Evolutionary conservation across 257 asterid genomes (phyloP), one percentile per base, ranked within the genome.

Genomic region (Primulina huaijiensis): DNA sequence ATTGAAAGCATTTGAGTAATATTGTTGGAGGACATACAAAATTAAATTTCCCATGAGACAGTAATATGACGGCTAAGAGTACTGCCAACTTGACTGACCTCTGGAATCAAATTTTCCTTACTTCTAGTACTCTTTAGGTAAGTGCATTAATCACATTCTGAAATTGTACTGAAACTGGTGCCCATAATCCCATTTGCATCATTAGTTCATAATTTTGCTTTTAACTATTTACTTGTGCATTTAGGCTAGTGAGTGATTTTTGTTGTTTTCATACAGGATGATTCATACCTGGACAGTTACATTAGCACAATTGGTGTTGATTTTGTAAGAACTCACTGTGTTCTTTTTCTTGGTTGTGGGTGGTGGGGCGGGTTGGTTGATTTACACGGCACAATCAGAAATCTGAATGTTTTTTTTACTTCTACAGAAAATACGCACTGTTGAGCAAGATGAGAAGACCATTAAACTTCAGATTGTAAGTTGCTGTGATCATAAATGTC

Each of bases 231-330:
- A 12, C 25, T 62, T 16, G 67, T 21, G 40, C 43, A 57, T 16
- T 20, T 37, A 21, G 27, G 40, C 20, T 25, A n/a, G 55, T 21
- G 30, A 17, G 14, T 37, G 58, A 69, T 27, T 25, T 37, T 11
- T 20, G 9, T 57, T 50, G 7, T 62, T 38, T 69, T 25, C 16
- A 61, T 58, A 69, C 77, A 86, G 89, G 91, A 86, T 57, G 91
- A 86, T 74, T 79, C 89, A 12, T 86, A 86, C 71, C 74, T 83
- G 61, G 91, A 86, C 67, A 86, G 91, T 68, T 83, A 86, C 64
- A 83, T 86, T 55, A 83, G 91, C 83, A 86, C 91, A 74, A 83
- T 86, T 67, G 91, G 88, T 69, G 89, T 85, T 63, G 88, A 86
- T 74, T 84, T 78, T 65, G 82, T 86, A 78, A 83, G 91, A 75